These are phyloP conservation scores for Aspergillus eucalypticola DNA, from an alignment of 2,329 filamentous ascomycete species.

Conservation along the genomic window DNA sequence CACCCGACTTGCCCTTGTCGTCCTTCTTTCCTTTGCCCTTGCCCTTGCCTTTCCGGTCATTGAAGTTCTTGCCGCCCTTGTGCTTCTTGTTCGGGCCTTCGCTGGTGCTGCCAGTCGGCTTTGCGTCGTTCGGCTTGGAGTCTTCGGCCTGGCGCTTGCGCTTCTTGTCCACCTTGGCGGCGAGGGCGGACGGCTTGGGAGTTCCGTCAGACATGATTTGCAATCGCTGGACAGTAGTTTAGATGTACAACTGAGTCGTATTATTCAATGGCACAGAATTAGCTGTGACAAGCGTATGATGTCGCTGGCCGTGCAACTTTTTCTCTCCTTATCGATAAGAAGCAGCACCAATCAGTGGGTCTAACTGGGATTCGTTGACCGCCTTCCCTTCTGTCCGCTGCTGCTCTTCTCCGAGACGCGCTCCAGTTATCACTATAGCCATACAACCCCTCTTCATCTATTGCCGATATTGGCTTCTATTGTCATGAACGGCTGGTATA, in stretches of 20 bases:
- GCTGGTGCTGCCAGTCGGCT: constrained; percentile 21
- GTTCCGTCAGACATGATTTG: constrained; percentile 22
- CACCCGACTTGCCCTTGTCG: constrained; percentile 17
- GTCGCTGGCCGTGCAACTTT: constrained; percentile 14
- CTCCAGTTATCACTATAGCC: not conserved
- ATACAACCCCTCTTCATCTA: constrained; percentile 5
- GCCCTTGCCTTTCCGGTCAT: constrained; percentile 23
- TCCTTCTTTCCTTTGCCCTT: constrained; percentile 24
- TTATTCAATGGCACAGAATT: constrained; percentile 2
- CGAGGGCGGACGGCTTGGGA: constrained; percentile 27
- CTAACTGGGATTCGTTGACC: not conserved
- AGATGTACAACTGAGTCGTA: not conserved
- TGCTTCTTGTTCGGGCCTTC: constrained; percentile 36
- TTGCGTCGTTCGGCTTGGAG: constrained; percentile 27
- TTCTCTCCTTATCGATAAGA: constrained; percentile 25
- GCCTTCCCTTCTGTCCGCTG: not conserved
- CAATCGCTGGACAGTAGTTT: not conserved
- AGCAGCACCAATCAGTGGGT: constrained; percentile 10
- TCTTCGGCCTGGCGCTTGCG: constrained; percentile 43
- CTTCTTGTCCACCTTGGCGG: constrained; percentile 41
- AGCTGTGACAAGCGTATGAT: not conserved
- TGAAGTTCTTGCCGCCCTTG: constrained; percentile 22
- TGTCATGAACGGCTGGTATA: not conserved
- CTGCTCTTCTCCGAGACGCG: not conserved
- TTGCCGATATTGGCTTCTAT: not conserved